Conservation (phyloP, 768 basidiomycete species). For the Amanita rimosa region DNA sequence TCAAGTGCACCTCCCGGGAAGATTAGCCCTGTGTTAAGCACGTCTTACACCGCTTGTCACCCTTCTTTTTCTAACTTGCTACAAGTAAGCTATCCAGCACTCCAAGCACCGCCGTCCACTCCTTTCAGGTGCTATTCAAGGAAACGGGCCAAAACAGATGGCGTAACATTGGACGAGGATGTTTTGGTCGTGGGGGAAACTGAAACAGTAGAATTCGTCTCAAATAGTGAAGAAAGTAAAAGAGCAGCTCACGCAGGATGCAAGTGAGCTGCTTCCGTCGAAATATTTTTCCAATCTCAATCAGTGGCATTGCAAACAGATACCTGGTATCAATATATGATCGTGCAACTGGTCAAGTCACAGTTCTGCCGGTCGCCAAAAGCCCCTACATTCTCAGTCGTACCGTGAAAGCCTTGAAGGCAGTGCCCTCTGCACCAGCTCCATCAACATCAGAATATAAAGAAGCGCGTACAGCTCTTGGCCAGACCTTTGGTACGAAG, state of each 20-base stretch:
- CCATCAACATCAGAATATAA: conserved; percentile 41
- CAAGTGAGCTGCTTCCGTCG: conserved; percentile 36
- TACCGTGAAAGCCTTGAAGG: conserved; percentile 78
- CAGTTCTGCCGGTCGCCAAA: conserved; percentile 54
- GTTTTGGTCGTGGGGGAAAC: conserved; percentile 73
- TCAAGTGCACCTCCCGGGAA: conserved; percentile 16
- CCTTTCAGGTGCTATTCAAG: conserved; percentile 50
- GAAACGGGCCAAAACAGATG: conserved; percentile 26
- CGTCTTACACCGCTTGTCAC: conserved; percentile 5
- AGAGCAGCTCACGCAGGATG: conserved; percentile 46
- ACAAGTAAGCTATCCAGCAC: conserved; percentile 44
- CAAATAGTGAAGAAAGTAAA: conserved; percentile 42
- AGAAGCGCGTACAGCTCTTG: conserved; percentile 66
- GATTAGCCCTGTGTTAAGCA: conserved; percentile 29
- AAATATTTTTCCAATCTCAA: conserved; percentile 2
- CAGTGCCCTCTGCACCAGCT: conserved; percentile 36
- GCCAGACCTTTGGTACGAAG: conserved; percentile 90
- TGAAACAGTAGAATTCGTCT: conserved; percentile 71
- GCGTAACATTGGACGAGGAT: conserved; percentile 16
- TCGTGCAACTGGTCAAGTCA: conserved; percentile 60
- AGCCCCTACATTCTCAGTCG: conserved; percentile 60
- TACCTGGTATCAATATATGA: conserved; percentile 82
- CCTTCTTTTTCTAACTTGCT: neutral
- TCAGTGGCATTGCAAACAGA: conserved; percentile 26
- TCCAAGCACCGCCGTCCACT: conserved; percentile 45